Evolutionary conservation across 495 filamentous ascomycete species (phyloP).

Genomic region (Aspergillus carlsbadensis): DNA sequence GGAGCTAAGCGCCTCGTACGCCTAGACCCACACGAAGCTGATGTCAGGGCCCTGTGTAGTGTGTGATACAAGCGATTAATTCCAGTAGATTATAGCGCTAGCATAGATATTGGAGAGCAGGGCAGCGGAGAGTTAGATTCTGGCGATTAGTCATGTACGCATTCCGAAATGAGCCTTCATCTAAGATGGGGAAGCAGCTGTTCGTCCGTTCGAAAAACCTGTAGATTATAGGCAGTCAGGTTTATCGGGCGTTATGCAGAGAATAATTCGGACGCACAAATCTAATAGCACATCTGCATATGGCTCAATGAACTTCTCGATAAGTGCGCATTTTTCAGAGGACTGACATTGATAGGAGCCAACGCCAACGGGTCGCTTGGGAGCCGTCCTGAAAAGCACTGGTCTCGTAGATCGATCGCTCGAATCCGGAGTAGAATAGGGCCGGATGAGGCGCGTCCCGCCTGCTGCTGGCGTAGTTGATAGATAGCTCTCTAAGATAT

Average conservation of each 20-base stretch:
- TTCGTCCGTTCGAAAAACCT: conserved; percentile 39
- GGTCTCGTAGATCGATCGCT: conserved; percentile 52
- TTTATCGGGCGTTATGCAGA: background rate
- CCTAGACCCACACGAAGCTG: conserved; percentile 36
- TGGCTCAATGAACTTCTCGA: conserved; percentile 39
- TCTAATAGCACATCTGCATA: conserved; percentile 28
- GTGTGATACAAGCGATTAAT: conserved; percentile 13
- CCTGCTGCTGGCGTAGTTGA: conserved; percentile 16
- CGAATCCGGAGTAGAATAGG: conserved; percentile 8
- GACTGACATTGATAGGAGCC: conserved; percentile 25
- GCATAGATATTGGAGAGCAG: conserved; percentile 38
- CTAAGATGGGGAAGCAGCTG: conserved; percentile 38
- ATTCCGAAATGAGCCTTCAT: conserved; percentile 30
- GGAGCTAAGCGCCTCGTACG: conserved; percentile 32
- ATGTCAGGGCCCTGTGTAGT: conserved; percentile 26
- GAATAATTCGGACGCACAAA: conserved; percentile 27
- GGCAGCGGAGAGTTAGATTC: conserved; percentile 32
- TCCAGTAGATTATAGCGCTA: conserved; percentile 32
- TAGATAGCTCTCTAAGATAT: conserved; percentile 33
- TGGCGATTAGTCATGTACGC: conserved; percentile 23
- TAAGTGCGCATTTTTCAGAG: conserved; percentile 33
- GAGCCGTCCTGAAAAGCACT: conserved; percentile 59
- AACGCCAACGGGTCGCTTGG: conserved; percentile 35
- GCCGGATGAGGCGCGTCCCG: conserved; percentile 33
- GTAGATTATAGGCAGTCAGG: background rate